phyloP scores from a whole-genome alignment of 73 alveolate species.

The Paramecium bursaria region DNA sequence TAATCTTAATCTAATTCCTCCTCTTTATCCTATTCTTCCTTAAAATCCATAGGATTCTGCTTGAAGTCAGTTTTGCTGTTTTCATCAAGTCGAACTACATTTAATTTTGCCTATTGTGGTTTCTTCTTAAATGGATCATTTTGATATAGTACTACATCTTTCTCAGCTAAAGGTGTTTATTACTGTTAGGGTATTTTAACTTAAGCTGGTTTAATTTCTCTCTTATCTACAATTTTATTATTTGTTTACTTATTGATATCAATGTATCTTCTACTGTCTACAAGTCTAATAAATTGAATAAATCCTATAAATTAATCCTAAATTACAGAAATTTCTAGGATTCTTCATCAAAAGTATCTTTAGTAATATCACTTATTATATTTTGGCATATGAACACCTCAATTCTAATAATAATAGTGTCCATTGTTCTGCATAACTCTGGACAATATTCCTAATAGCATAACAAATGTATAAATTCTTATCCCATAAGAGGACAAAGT shows the following conservation, averaged over 20 bases:
- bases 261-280: neutral
- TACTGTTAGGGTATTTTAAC: neutral
- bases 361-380: no score
- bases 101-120: slow-evolving; percentile 19
- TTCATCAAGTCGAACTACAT: slow-evolving; percentile 6
- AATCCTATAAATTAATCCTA: neutral
- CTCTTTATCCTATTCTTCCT: neutral
- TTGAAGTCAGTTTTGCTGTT: neutral
- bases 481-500: neutral
- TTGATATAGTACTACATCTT: neutral
- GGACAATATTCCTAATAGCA: neutral
- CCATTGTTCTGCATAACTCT: neutral
- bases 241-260: neutral
- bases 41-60: slow-evolving; percentile 7
- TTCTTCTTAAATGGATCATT: slow-evolving; percentile 23
- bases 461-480: neutral
- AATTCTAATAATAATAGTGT: no score
- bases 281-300: neutral
- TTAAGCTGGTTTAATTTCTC: slow-evolving; percentile 8
- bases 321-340: no score
- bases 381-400: neutral
- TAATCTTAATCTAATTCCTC: slow-evolving; percentile 57
- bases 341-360: neutral
- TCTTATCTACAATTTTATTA: neutral
- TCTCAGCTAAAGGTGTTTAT: neutral